A percentile compares a stretch with the other conserved stretches of the same genome.
phyloP scores from a whole-genome alignment of 495 filamentous ascomycete genomes.

The Tuber melanosporum region DNA sequence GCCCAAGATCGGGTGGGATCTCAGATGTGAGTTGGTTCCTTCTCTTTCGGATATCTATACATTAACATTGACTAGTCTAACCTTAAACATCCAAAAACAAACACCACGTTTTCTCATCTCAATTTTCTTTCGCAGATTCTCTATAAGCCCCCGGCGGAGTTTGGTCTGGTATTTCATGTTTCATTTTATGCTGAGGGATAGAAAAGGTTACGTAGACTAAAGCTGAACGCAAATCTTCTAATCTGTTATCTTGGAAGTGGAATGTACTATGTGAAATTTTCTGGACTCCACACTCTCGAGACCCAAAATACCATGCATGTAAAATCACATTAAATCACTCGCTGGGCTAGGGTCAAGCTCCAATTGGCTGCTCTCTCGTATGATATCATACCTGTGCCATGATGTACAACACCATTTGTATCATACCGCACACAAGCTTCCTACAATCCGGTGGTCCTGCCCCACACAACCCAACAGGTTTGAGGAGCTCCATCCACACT shows the following conservation, averaged over 20 bases:
- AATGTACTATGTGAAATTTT: not conserved
- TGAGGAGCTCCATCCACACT: not conserved
- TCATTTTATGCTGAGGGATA: not conserved
- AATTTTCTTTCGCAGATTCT: not conserved
- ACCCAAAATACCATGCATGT: not conserved
- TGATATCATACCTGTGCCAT: not conserved
- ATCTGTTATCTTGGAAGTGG: not conserved
- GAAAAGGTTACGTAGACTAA: not conserved
- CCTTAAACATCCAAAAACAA: not conserved
- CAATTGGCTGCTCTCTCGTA: not conserved
- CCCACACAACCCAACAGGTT: not conserved
- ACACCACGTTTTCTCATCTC: not conserved
- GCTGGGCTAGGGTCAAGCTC: not conserved
- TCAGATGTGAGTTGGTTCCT: conserved; percentile 52
- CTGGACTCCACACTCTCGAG: not conserved
- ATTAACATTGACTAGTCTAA: not conserved
- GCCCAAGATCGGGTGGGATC: conserved; percentile 90
- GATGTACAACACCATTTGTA: not conserved
- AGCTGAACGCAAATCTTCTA: not conserved
- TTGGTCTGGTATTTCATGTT: not conserved
- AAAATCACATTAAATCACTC: not conserved
- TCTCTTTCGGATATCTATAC: not conserved
- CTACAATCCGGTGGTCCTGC: not conserved
- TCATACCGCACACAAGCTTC: not conserved
- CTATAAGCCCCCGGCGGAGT: not conserved